Evolutionary conservation across 805 yeast species (phyloP), one percentile per base, ranked within the genome.

Genomic region (Saturnispora gosingensis): DNA sequence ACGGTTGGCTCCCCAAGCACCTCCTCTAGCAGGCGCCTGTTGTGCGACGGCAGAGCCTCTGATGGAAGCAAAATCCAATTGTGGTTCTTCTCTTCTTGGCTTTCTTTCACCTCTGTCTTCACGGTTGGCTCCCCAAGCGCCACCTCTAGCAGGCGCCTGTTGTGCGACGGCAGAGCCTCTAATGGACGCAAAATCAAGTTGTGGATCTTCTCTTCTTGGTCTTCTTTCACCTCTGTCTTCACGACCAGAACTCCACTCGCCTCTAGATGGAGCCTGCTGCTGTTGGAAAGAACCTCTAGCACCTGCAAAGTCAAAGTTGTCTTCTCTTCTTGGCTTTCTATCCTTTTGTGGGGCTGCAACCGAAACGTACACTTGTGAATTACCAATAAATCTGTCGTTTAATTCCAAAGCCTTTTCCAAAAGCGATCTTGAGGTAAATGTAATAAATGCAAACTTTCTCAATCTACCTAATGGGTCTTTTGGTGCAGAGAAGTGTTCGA

Each of bases 401-500:
- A 78, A 71, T 49, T 67, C 61, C 55, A 79, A 70, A 1, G 81
- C 78, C 57, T 74, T 79, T 62, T 76, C 80, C 59, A 79, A 72
- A 9, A 67, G 61, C 11, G 66, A 72, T 61, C 76, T 70, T 54
- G 72, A 70, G 25, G 61, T 60, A 58, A 79, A 78, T 15, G 81
- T 74, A 56, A 78, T 68, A 54, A 78, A 78, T 36, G 81, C 82
- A 61, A 72, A 77, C 13, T 81, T 81, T 61, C 72, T 76, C 50
- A 86, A 75, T 62, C 82, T 80, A 36, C 86, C 82, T 56, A 71
- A 76, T 60, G 68, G 63, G 68, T 86, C 95, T 63, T 72, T 77
- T 58, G 96, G 96, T 58, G 88, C 78, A 56, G 82, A 80, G 56
- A 89, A 74, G 51, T 81, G 83, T 45, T 73, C 70, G 52, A 87